Evolutionary conservation across 1,284 basidiomycete species (phyloP), one percentile per base, ranked within the genome.

Genomic region (Melampsora abietis-canadensis): DNA sequence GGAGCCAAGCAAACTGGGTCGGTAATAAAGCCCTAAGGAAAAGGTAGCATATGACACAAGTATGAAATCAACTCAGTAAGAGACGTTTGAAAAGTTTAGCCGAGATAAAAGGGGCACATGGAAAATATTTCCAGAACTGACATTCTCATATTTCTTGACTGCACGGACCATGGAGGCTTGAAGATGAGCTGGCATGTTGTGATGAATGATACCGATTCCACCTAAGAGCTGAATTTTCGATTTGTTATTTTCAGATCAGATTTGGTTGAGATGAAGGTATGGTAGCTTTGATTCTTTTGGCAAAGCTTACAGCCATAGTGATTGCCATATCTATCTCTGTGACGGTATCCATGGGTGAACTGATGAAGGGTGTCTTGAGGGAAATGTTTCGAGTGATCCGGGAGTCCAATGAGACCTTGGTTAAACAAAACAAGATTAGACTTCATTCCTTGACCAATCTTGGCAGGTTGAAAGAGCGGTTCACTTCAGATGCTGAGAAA

Each of bases 281-380:
- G n/a, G 14, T 21, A 27, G 14, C 10, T 27, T 27, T 6, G 27
- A 2, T 54, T 8, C 7, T 7, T n/a, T 54, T 12, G 47, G 19
- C 19, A 19, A 30, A 54, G 51, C 40, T 66, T 77, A 91, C 90
- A 79, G 94, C 94, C 86, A 97, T 89, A 62, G 90, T 86, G 81
- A 98, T 96, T 68, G 95, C 95, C 94, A 98, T 99, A 79, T 94
- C 89, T 77, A 87, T 88, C 85, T 98, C 95, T 2, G 96, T 98
- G 78, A 99, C 95, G 44, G 95, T 98, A 85, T 99, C 95, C 95
- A 99, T 99, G 57, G 96, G 95, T 76, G 92, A 95, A 82, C 92
- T 96, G 85, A 98, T 86, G 85, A 99, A 96, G 0, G 96, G 95
- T 0, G 94, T 94, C 85, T 94, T 97, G 80, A 99, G 87, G 57